Evolutionary conservation across 352 stramenopile species (phyloP).

Genomic region (Halophytophthora polymorphica): DNA sequence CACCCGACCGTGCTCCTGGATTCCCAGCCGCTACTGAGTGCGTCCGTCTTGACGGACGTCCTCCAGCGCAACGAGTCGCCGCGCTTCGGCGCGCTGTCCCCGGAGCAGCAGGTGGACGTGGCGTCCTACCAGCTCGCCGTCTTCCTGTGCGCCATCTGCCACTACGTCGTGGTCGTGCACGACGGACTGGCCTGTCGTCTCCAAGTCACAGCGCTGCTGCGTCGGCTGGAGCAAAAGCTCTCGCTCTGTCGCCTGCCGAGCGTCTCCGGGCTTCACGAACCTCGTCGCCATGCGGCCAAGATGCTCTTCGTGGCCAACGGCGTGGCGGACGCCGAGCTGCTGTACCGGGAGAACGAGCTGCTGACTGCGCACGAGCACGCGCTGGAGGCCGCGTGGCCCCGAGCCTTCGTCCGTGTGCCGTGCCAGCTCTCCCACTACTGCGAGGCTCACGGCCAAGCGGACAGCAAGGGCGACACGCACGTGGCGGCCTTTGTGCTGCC

Average conservation of each 20-base stretch:
- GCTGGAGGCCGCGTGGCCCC: slow-evolving; percentile 35
- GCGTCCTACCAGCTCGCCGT: slow-evolving; percentile 60
- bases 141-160: slow-evolving; percentile 69
- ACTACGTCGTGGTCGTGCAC: slow-evolving; percentile 74
- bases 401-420: slow-evolving; percentile 16
- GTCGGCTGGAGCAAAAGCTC: slow-evolving; percentile 50
- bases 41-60: slow-evolving; percentile 47
- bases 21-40: slow-evolving; percentile 64
- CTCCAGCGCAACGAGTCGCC: slow-evolving; percentile 47
- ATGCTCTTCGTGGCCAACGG: slow-evolving; percentile 65
- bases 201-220: slow-evolving; percentile 41
- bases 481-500: slow-evolving; percentile 18
- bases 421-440: slow-evolving; percentile 13
- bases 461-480: slow-evolving; percentile 4
- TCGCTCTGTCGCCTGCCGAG: slow-evolving; percentile 54
- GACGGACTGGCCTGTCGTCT: slow-evolving; percentile 35
- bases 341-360: slow-evolving; percentile 29
- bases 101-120: slow-evolving; percentile 65
- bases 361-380: slow-evolving; percentile 30
- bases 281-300: slow-evolving; percentile 46
- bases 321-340: slow-evolving; percentile 24
- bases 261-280: slow-evolving; percentile 47
- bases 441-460: slow-evolving; percentile 1
- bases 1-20: slow-evolving; percentile 54
- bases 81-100: slow-evolving; percentile 46